Evolutionary conservation across 192 early-diverging fungal species (phyloP), one percentile per base, ranked within the genome.

Genomic region (Allomyces macrogynus): DNA sequence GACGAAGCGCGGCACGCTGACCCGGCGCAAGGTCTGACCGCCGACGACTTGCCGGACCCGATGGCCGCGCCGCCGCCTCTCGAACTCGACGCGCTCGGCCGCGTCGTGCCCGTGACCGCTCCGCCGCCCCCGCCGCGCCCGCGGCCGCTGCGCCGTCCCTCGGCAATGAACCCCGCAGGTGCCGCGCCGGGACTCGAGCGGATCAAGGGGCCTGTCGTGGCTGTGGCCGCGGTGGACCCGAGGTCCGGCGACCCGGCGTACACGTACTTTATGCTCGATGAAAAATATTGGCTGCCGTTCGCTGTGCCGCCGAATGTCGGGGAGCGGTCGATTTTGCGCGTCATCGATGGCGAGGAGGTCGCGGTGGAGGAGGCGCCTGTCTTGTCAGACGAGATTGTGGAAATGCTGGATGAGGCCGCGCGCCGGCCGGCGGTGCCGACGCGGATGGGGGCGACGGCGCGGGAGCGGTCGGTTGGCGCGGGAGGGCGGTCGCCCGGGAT

Each of bases 261-360:
- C 66, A 76, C 77, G 71, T 72, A 65, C 44, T 79, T 81, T 64
- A 75, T 80, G 61, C 68, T 77, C 25, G 83, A 85, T 61, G 74
- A 81, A 0, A 65, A 66, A 8, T 79, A 77, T 54, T 69, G 78
- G 62, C 63, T 81, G 40, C 81, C 83, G 65, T 85, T 85, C 68
- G 76, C 81, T 7, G 73, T 85, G 43, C 83, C 83, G 2, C 82
- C 81, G 1, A 75, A 57, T n/a, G 49, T 57, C 3, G 49, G 49
- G 16, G 49, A 57, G 12, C 49, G 49, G 16, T 14, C 20, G 16
- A 57, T 57, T n/a, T 57, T 57, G 49, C 49, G 49, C 16, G 12
- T 57, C 16, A 16, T 57, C 16, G 49, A 57, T n/a, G 49, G 49
- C 49, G 49, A 57, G 16, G 49, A 57, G 49, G 12, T n/a, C 12